Base-by-base conservation (phyloP, 2,329 filamentous ascomycete species). In the Cryphonectria naterciae region DNA sequence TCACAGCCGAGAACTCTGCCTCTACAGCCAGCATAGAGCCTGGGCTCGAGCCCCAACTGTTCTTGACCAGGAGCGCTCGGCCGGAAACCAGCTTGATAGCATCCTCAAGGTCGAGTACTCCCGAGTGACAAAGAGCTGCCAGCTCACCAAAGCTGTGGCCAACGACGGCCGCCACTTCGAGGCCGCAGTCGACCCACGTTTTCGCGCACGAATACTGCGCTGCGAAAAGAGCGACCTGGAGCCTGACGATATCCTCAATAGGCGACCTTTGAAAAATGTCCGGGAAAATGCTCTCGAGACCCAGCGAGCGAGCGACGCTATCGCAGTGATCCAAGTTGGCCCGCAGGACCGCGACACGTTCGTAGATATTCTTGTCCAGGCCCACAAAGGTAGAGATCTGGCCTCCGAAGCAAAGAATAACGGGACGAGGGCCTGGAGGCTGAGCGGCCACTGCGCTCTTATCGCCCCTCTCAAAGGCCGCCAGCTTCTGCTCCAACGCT, bases 131-230 rank as follows among this genome's bases (percentile, higher is more conserved):
- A 0, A 83, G 75, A 0, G 82, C 82, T 0, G 80, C 80, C 6
- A 85, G 75, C 74, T 85, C 79, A 3, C 83, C 83, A 32, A 83
- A 81, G 71, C 79, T 82, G 72, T 84, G 82, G 11, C 83, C 83
- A 0, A 84, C 76, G 0, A 82, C 72, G 1, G 76, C 77, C 1
- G 41, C 72, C 1, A 32, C 41, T 46, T 60, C 32, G 56, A 60
- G n/a, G 2, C 82, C 81, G 17, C 74, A 77, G 60, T 81, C 80
- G 0, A 82, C 78, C 81, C 81, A 83, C n/a, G 68, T 69, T 67
- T 71, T 73, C 0, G 81, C 80, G 15, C 62, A 78, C 0, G 82
- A 71, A 67, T 82, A 83, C 74, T 84, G 81, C 5, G 81, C 70
- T 2, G 82, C 76, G 25, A 85, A 81, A 0, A 85, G 74, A 13